Percentiles rank a stretch among this genome's conserved stretches.
Conservation (phyloP, 1,139 yeast genomes). For the Ogataea hybrid region DNA sequence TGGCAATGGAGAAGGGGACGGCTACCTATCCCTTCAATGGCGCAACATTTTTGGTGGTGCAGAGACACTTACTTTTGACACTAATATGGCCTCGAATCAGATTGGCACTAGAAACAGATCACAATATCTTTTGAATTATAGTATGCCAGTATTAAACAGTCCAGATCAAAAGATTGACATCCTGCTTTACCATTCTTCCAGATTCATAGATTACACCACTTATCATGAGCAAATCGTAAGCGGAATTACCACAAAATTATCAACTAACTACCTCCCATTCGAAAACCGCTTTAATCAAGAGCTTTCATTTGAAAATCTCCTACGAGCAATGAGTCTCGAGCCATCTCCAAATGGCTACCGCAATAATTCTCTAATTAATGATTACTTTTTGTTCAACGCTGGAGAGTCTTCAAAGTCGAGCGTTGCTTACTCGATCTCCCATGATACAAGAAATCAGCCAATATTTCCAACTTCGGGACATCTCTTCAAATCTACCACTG, state of each 20-base stretch:
- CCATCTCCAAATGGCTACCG: constrained; percentile 30
- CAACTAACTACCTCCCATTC: constrained; percentile 34
- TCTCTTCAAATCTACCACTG: constrained; percentile 52
- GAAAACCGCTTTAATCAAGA: constrained; percentile 44
- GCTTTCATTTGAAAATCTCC: constrained; percentile 58
- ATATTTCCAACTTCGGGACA: constrained; percentile 61
- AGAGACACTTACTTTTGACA: constrained; percentile 73
- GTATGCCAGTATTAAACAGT: constrained; percentile 58
- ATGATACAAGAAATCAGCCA: constrained; percentile 57
- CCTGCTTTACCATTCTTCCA: constrained; percentile 53
- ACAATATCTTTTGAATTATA: constrained; percentile 62
- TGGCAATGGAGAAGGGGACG: constrained; percentile 95
- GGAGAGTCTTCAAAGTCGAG: constrained; percentile 65
- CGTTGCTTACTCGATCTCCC: constrained; percentile 46
- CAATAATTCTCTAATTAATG: constrained; percentile 30
- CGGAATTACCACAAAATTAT: constrained; percentile 56
- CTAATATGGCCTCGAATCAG: constrained; percentile 47
- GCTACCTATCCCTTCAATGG: constrained; percentile 74
- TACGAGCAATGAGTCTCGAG: constrained; percentile 52
- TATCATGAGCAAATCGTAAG: constrained; percentile 56
- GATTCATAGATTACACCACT: constrained; percentile 67
- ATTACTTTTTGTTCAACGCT: constrained; percentile 39
- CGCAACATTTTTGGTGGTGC: constrained; percentile 88
- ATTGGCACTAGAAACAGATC: constrained; percentile 79
- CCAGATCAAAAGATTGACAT: constrained; percentile 55